Conservation (phyloP, 441 rosid genomes). For the Mallotus repandus region DNA sequence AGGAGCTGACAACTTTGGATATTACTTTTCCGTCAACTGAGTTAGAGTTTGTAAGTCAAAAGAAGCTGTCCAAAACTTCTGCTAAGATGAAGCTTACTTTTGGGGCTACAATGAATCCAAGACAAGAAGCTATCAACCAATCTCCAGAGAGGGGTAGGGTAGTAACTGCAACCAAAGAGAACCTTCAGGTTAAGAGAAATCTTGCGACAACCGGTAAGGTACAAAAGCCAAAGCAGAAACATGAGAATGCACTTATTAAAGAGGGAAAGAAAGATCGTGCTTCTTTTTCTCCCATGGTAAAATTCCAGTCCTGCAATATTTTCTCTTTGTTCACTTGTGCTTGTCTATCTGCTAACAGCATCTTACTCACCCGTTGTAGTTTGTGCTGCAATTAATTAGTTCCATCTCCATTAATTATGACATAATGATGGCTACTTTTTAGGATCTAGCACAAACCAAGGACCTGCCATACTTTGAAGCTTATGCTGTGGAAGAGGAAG, state of each 20-base stretch:
- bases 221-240: constrained; percentile 41
- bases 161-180: constrained; percentile 35
- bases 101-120: constrained; percentile 29
- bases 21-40: constrained; percentile 17
- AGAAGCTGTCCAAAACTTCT: constrained; percentile 34
- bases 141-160: constrained; percentile 33
- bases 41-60: constrained; percentile 24
- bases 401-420: constrained; percentile 12
- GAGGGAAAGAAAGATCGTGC: constrained; percentile 33
- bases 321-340: not conserved
- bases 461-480: constrained; percentile 68
- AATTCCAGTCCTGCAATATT: constrained; percentile 20
- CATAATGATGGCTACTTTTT: constrained; percentile 28
- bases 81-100: constrained; percentile 30
- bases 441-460: constrained; percentile 57
- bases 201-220: constrained; percentile 17
- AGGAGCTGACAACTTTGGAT: constrained; percentile 27
- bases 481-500: constrained; percentile 62
- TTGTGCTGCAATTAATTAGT: not conserved
- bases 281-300: constrained; percentile 31
- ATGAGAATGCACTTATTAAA: constrained; percentile 33
- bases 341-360: not conserved
- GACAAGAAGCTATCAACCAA: constrained; percentile 36
- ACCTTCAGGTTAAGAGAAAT: constrained; percentile 39
- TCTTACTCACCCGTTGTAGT: not conserved